Evolutionary conservation across 345 rosid genomes (phyloP), one percentile per base, ranked within the genome.

Genomic region (Firmiana major): DNA sequence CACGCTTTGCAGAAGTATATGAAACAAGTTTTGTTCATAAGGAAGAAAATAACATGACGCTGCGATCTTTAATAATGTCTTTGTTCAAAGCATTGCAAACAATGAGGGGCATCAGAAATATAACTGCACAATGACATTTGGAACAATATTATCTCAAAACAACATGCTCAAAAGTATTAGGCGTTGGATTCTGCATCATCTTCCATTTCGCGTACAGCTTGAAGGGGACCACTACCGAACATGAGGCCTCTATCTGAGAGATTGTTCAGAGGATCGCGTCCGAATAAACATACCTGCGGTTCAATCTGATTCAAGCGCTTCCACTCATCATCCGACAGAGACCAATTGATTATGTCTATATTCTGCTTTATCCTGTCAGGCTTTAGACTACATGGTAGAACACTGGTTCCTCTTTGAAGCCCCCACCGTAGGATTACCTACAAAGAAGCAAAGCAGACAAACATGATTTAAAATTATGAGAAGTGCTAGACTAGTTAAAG

Each of bases 351-450:
- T 24, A 89, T 89, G 75, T 85, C 87, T 0, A 89, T 80, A 69
- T 81, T 87, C 79, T 85, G 86, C 81, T 80, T 84, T 76, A 87
- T 89, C 58, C 92, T 85, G 31, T 85, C 90, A 1, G 89, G 81
- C 68, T 83, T 87, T 71, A 87, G 82, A 83, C 92, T 87, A 76
- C 89, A 89, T 12, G 92, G 90, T 60, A 89, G 81, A 16, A 87
- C 92, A 79, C 89, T 87, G 22, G 88, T 88, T 54, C 92, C 92
- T 79, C 92, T 82, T 64, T 88, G 90, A 81, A 88, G 66, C 62
- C 92, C 92, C 92, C 92, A 88, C 54, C 88, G 83, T 57, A 88
- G 80, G 81, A 87, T 83, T 42, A 87, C 86, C 92, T 88, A 45
- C 62, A 79, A 53, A 74, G 11, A 0, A 75, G 59, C 48, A 19